Percentiles rank a stretch among this genome's conserved stretches.
Evolutionary conservation across 2,329 filamentous ascomycete genomes (phyloP).

Genomic region (Akanthomyces muscarius): DNA sequence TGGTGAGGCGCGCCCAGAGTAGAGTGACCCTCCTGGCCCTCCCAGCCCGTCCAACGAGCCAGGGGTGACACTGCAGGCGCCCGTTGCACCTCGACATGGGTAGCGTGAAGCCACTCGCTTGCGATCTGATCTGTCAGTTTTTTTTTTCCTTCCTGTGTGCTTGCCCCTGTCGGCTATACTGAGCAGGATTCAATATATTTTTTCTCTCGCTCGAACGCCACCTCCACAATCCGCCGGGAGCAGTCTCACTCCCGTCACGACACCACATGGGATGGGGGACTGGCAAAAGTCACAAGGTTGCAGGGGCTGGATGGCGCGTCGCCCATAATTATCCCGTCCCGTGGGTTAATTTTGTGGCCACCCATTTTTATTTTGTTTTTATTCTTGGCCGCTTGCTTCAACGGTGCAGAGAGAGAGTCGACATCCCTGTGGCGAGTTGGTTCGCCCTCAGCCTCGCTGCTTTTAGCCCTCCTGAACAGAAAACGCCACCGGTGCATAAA

Average conservation of each 20-base stretch:
- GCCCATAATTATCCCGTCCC: not conserved
- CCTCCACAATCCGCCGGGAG: slow-evolving; percentile 1
- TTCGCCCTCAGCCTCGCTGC: not conserved
- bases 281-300: not conserved
- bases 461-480: not conserved
- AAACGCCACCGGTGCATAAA: not conserved
- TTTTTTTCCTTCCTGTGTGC: not conserved
- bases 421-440: not conserved
- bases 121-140: slow-evolving; percentile 10
- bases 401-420: not conserved
- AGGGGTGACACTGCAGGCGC: not conserved
- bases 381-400: not conserved
- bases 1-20: not conserved
- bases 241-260: not conserved
- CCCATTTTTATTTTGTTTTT: not conserved
- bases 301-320: not conserved
- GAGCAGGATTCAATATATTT: not conserved
- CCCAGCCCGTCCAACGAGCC: not conserved
- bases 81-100: not conserved
- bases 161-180: not conserved
- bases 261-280: slow-evolving; percentile 9
- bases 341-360: not conserved
- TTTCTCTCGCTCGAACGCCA: not conserved
- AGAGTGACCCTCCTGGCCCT: too few species aligned
- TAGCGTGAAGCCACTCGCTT: not conserved